phyloP scores from a whole-genome alignment of 805 yeast species.

The Zygosaccharomyces pseudorouxii region DNA sequence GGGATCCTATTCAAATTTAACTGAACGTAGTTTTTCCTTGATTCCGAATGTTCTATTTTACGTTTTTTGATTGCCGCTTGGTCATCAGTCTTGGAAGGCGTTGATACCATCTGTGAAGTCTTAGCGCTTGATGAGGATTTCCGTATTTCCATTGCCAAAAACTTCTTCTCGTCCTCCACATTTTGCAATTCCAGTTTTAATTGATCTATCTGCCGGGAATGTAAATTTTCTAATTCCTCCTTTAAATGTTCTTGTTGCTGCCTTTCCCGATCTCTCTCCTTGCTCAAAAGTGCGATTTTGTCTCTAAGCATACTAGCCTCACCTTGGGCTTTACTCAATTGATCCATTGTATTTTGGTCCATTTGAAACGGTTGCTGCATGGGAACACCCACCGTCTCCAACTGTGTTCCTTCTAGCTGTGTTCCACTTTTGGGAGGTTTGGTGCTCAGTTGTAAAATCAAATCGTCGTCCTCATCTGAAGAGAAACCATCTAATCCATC shows the following conservation, averaged over 20 bases:
- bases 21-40: slow-evolving; percentile 10
- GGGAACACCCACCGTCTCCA: background rate
- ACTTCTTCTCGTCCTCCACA: slow-evolving; percentile 52
- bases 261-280: slow-evolving; percentile 39
- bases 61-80: slow-evolving; percentile 12
- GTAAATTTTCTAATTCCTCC: slow-evolving; percentile 21
- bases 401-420: slow-evolving; percentile 4
- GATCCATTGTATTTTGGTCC: slow-evolving; percentile 13
- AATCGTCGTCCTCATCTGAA: slow-evolving; percentile 37
- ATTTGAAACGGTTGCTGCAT: background rate
- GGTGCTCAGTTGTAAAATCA: slow-evolving; percentile 45
- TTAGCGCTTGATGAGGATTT: slow-evolving; percentile 20
- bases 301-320: slow-evolving; percentile 75
- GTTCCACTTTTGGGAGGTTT: slow-evolving; percentile 33
- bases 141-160: slow-evolving; percentile 46
- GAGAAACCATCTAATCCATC: slow-evolving; percentile 1
- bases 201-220: slow-evolving; percentile 36
- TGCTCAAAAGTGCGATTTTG: slow-evolving; percentile 48
- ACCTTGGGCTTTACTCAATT: slow-evolving; percentile 59
- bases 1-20: slow-evolving; percentile 19
- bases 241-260: slow-evolving; percentile 27
- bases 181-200: slow-evolving; percentile 41
- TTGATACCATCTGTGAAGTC: background rate
- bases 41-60: slow-evolving; percentile 8
- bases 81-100: slow-evolving; percentile 8